Base-by-base conservation (phyloP, 129 eudicot genomes). In the Chrysanthemum seticuspe region DNA sequence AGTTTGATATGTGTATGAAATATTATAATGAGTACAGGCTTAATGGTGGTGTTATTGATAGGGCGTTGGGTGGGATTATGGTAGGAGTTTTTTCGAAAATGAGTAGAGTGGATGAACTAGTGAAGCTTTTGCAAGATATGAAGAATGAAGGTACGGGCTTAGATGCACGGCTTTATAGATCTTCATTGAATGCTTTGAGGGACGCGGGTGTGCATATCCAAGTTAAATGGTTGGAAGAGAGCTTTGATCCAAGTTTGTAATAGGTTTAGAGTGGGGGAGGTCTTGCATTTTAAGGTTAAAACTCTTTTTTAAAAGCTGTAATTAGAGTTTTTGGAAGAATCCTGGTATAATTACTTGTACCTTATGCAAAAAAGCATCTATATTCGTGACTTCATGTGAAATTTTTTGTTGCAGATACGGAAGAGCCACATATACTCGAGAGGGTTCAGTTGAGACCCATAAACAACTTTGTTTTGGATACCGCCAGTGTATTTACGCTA, bases 51-150 rank as follows among this genome's bases (percentile, higher is more conserved):
- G 71, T 56, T 62, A 72, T 84, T 13, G 98, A 93, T 53, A 76
- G 81, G 83, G 97, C 91, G 23, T 76, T 93, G 97, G 98, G 86
- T 8, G 98, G 96, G 25, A 86, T 90, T 14, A 93, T 93, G 98
- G 98, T 93, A 13, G 89, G 94, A 5, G 96, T 93, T 34, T 90
- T 85, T 50, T 87, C 98, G 1, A 93, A 93, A 72, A 72, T 67
- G 64, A 90, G 85, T 8, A 71, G 84, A 21, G 79, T 86, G 3
- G 92, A 90, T 75, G 91, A 93, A 79, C 75, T 93, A 45, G 85
- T 93, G 69, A 85, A 78, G 87, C 89, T 93, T 52, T 80, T 93
- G 89, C 89, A 84, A 73, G 92, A 89, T 77, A 82, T 93, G 92
- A 90, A 90, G 61, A 77, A 73, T 8, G 88, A 93, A 56, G 96